Evolutionary conservation across 2,329 filamentous ascomycete species (phyloP).

Genomic region (Leptographium lundbergii): DNA sequence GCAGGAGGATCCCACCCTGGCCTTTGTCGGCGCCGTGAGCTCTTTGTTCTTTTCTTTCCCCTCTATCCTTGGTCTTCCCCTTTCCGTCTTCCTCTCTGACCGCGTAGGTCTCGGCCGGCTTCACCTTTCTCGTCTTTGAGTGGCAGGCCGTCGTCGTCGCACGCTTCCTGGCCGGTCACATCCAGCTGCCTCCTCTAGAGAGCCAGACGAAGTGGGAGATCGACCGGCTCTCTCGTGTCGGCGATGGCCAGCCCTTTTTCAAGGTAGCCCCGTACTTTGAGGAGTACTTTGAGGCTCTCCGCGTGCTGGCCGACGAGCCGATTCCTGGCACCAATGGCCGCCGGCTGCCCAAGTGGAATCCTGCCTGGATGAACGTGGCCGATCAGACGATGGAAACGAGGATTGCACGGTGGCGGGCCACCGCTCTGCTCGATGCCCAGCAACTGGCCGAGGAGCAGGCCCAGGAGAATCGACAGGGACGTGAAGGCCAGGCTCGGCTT

Average conservation of each 20-base stretch:
- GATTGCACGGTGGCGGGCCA: not conserved
- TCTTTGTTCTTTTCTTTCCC: too few relatives aligned
- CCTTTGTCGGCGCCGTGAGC: too few relatives aligned
- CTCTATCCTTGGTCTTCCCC: too few relatives aligned
- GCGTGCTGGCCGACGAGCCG: not conserved
- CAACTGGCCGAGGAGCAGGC: not conserved
- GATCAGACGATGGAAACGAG: not conserved
- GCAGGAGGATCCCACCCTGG: too few relatives aligned
- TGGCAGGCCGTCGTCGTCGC: too few relatives aligned
- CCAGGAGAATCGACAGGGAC: not conserved
- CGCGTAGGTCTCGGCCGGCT: too few relatives aligned
- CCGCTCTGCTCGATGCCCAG: not conserved
- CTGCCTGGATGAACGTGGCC: not conserved
- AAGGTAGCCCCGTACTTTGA: not conserved
- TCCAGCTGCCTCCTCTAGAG: constrained; percentile 27
- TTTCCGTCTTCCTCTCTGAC: too few relatives aligned
- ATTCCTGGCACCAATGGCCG: not conserved
- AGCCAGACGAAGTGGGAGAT: not conserved
- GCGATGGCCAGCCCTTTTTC: not conserved
- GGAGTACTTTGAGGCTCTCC: constrained; percentile 1
- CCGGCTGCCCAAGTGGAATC: constrained; percentile 16
- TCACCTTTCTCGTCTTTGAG: too few relatives aligned
- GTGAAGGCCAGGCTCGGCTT: not conserved
- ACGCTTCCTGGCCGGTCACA: constrained; percentile 39
- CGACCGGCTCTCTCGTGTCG: not conserved